Conservation (phyloP, 164 flowering plant species). For the Chimonanthus praecox region DNA sequence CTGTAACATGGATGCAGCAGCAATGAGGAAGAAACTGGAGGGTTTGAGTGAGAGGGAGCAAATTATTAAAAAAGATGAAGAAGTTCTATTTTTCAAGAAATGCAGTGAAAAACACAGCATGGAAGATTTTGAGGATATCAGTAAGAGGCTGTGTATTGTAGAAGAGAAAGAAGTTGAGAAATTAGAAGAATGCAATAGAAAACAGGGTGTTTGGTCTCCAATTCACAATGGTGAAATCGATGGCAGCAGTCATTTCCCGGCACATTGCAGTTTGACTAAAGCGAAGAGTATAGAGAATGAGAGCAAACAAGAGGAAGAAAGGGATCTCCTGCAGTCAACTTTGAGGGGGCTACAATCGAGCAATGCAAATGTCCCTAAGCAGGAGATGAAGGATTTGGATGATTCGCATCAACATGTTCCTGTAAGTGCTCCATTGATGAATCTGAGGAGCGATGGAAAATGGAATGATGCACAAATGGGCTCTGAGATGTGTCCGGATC, state of each 20-base stretch:
- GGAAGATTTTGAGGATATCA: no score
- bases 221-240: no score
- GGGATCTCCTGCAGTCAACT: background rate
- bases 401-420: slow-evolving; percentile 25
- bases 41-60: no score
- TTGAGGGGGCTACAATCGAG: slow-evolving; percentile 29
- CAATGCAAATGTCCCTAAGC: slow-evolving; percentile 41
- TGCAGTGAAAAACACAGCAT: no score
- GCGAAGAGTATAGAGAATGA: slow-evolving; percentile 31
- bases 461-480: slow-evolving; percentile 43
- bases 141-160: no score
- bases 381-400: slow-evolving; percentile 41
- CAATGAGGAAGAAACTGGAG: slow-evolving; percentile 33
- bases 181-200: no score
- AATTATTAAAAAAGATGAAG: no score
- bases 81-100: no score
- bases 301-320: slow-evolving; percentile 21
- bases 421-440: slow-evolving; percentile 38
- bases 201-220: no score
- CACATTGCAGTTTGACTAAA: no score
- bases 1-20: slow-evolving; percentile 16
- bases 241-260: no score
- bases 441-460: slow-evolving; percentile 33
- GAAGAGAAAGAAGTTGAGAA: no score
- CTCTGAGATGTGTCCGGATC: slow-evolving; percentile 42